phyloP scores from a whole-genome alignment of 75 land plant species.

The Cryptomeria japonica region DNA sequence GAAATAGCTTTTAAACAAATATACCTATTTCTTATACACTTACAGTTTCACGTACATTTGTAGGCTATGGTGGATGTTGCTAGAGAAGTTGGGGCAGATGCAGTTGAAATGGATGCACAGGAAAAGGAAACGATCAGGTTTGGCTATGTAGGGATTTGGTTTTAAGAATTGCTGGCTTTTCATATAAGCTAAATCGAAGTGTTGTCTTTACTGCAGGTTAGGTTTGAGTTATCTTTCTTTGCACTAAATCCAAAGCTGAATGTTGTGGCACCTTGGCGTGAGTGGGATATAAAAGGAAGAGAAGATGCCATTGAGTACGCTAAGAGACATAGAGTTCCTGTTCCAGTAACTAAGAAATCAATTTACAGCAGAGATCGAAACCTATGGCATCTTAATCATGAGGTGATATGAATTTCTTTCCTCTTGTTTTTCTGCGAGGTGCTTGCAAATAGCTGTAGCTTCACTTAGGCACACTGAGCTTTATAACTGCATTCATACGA shows the following conservation, averaged over 20 bases:
- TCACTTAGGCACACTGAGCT: background rate
- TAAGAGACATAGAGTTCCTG: constrained; percentile 92
- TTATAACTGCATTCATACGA: background rate
- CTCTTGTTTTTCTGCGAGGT: background rate
- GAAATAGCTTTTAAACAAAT: background rate
- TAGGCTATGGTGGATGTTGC: constrained; percentile 99
- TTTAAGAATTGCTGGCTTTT: constrained; percentile 1
- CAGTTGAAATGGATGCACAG: constrained; percentile 98
- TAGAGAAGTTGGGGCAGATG: constrained; percentile 95
- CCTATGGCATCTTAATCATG: constrained; percentile 98
- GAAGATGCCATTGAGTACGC: constrained; percentile 99
- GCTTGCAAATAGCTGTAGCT: background rate
- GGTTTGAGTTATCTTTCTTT: constrained; percentile 97
- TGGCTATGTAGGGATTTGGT: background rate
- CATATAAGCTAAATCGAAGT: background rate
- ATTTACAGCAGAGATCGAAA: constrained; percentile 98
- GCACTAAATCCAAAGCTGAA: constrained; percentile 88
- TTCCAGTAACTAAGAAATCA: constrained; percentile 95
- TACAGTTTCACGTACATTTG: background rate
- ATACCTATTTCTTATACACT: background rate
- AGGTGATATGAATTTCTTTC: constrained; percentile 48
- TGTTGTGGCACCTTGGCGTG: constrained; percentile 99
- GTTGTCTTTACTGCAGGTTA: constrained; percentile 50
- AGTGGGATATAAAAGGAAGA: constrained; percentile 96
- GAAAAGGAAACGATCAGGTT: constrained; percentile 99